Conservation (phyloP, 2,329 filamentous ascomycete genomes). For the Lachnellula willkommii region DNA sequence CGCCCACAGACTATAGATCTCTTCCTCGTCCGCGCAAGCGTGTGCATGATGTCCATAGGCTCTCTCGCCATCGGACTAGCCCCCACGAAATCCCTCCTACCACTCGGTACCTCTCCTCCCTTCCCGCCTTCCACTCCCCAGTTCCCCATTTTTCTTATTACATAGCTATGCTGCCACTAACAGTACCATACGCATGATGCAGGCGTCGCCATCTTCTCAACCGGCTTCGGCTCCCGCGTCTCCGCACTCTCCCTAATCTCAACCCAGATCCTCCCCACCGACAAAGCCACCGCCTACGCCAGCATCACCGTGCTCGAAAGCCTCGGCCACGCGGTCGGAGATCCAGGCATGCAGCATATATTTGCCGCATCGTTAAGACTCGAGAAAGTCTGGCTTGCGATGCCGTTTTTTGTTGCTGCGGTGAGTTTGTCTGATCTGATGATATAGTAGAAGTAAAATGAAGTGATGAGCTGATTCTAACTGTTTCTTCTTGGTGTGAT, state of each 20-base stretch:
- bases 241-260: constrained; percentile 27
- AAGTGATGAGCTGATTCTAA: too few relatives aligned
- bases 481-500: too few relatives aligned
- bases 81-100: constrained; percentile 14
- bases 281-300: constrained; percentile 27
- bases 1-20: constrained; percentile 23
- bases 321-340: constrained; percentile 27
- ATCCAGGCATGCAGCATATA: constrained; percentile 28
- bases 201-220: constrained; percentile 28
- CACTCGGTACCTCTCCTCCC: constrained; percentile 16
- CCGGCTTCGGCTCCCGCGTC: constrained; percentile 29
- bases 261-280: constrained; percentile 23
- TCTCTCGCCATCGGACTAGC: constrained; percentile 23
- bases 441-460: too few relatives aligned
- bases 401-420: constrained; percentile 29
- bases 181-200: neutral
- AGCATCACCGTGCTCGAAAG: constrained; percentile 28
- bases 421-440: constrained; percentile 16
- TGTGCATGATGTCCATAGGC: constrained; percentile 23
- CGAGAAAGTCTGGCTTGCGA: constrained; percentile 22
- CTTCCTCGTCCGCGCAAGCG: constrained; percentile 23
- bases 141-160: too few relatives aligned
- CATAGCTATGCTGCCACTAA: neutral
- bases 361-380: constrained; percentile 25
- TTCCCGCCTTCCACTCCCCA: too few relatives aligned